Percentiles rank a stretch among this genome's conserved stretches.
phyloP scores from a whole-genome alignment of 2,329 filamentous ascomycete genomes.

The Tolypocladium endophyticum region DNA sequence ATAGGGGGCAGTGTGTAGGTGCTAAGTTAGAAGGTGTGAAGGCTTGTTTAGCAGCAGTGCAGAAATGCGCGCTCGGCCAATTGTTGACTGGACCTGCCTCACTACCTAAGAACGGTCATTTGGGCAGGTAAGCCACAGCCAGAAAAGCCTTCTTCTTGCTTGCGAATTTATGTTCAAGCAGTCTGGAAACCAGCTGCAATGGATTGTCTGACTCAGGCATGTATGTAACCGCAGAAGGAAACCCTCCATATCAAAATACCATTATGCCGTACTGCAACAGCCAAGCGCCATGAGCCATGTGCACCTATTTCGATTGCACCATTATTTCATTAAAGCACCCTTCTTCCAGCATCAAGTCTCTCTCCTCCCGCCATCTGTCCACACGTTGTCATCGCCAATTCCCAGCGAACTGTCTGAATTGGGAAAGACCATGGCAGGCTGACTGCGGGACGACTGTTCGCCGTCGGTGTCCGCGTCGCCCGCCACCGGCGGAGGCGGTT shows the following conservation, averaged over 20 bases:
- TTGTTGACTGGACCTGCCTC: neutral
- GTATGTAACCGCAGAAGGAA: neutral
- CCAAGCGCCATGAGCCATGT: neutral
- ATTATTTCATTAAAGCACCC: neutral
- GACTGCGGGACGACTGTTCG: conserved; percentile 7
- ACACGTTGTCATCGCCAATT: conserved; percentile 29
- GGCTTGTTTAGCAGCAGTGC: neutral
- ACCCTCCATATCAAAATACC: neutral
- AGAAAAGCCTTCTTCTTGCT: neutral
- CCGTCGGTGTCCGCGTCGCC: conserved; percentile 16
- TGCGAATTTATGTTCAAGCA: neutral
- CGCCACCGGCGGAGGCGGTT: conserved; percentile 33
- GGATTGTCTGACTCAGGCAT: neutral
- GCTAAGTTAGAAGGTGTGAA: neutral
- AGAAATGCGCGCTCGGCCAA: neutral
- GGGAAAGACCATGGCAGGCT: conserved; percentile 17
- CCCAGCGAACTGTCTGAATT: conserved; percentile 24
- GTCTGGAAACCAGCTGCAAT: neutral
- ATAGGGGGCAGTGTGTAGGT: neutral
- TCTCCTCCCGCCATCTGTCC: conserved; percentile 15
- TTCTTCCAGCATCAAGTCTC: neutral
- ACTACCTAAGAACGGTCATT: no score
- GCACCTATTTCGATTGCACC: neutral
- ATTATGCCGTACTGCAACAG: neutral
- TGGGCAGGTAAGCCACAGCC: neutral